phyloP scores from a whole-genome alignment of 495 filamentous ascomycete genomes.

The Hypomontagnella submonticulosa region DNA sequence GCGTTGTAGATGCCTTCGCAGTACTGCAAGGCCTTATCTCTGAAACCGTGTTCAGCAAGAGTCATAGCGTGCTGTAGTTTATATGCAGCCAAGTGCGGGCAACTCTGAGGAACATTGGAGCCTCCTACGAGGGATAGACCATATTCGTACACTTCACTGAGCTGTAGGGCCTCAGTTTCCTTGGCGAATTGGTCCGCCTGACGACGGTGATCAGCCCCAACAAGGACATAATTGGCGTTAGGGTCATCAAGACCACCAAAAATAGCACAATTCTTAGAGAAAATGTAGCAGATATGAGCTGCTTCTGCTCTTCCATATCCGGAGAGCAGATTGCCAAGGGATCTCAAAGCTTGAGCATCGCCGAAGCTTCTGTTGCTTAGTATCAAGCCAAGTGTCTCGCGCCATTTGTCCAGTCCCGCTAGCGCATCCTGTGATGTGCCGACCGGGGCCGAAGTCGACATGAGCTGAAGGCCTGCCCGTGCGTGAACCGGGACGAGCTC shows the following conservation, averaged over 20 bases:
- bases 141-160: slow-evolving; percentile 95
- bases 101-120: slow-evolving; percentile 63
- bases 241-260: slow-evolving; percentile 89
- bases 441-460: slow-evolving; percentile 72
- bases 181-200: slow-evolving; percentile 72
- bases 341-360: slow-evolving; percentile 78
- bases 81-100: slow-evolving; percentile 86
- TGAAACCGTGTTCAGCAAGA: slow-evolving; percentile 83
- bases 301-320: slow-evolving; percentile 90
- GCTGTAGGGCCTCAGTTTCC: slow-evolving; percentile 84
- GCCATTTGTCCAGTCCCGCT: slow-evolving; percentile 91
- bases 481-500: slow-evolving; percentile 96
- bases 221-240: slow-evolving; percentile 77
- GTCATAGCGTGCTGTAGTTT: slow-evolving; percentile 87
- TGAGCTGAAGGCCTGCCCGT: slow-evolving; percentile 88
- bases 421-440: slow-evolving; percentile 76
- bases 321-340: slow-evolving; percentile 84
- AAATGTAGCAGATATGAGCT: slow-evolving; percentile 84
- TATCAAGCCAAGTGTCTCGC: slow-evolving; percentile 85
- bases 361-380: slow-evolving; percentile 85
- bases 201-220: slow-evolving; percentile 81
- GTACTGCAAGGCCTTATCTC: slow-evolving; percentile 87
- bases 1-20: slow-evolving; percentile 85
- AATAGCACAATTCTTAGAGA: slow-evolving; percentile 66
- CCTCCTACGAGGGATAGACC: slow-evolving; percentile 72